Base-by-base conservation (phyloP, 2,329 filamentous ascomycete genomes). In the Graphiopsis chlorocephala region DNA sequence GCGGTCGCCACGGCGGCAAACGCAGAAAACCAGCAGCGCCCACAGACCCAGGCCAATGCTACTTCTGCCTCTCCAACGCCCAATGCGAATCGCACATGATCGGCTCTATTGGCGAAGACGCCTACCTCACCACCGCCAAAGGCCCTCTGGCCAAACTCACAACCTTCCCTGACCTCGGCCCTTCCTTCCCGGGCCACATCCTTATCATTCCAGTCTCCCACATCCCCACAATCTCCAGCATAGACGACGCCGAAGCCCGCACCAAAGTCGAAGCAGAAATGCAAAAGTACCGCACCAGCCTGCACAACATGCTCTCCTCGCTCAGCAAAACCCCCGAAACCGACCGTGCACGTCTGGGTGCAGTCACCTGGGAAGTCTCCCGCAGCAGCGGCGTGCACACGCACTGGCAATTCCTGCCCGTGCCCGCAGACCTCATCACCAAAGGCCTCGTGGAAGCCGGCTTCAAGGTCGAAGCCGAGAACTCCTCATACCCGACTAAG, bases 21-120 rank as follows among this genome's bases (percentile, higher is more conserved):
- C 74, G 78, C 33, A 73, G 72, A 31, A 74, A 76, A 64, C n/a
- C n/a, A n/a, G 71, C 72, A 47, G 74, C 76, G 5, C 78, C 79
- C 4, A 72, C 78, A 20, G 72, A 72, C 0, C 92, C 92, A 1
- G 88, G 89, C 61, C 85, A 90, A 72, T 99, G 95, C 79, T 99
- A 95, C 82, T 98, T 99, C 81, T 99, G 95, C 75, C 84, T 99
- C 12, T 93, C 92, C 6, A 97, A 96, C 76, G 87, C 90, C 6
- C 90, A 90, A 66, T 82, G 95, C 52, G 90, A 91, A 61, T 90
- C 89, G 1, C 94, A 99, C 78, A 90, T 99, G 78, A 90, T 97
- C 72, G 90, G 90, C 69, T 93, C 90, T 28, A 94, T 99, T 68
- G 95, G 91, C 61, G 88, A 93, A 20, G 90, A 96, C 66, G 85